Evolutionary conservation across 2,329 filamentous ascomycete species (phyloP), one percentile per base, ranked within the genome.

Genomic region (Exophiala aquamarina): DNA sequence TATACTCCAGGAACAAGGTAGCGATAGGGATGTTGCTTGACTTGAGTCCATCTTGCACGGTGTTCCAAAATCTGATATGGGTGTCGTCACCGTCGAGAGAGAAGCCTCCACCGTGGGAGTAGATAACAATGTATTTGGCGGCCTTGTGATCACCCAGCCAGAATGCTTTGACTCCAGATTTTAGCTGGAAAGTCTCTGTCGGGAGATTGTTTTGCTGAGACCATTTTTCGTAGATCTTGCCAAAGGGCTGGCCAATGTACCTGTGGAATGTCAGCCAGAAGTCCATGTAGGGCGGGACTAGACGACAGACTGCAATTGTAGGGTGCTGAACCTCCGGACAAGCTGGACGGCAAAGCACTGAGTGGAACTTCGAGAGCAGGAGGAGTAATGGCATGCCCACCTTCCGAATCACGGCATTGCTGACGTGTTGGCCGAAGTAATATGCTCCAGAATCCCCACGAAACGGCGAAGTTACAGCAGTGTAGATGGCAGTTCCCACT

Each of bases 1-100:
- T 76, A 63, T 85, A 85, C 31, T 74, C 73, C n/a, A 82, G 68
- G 18, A 78, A 63, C 39, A 83, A 71, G 38, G 76, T 63, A 14
- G 76, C 69, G 21, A 78, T 63, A 23, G 69, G 66, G 41, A 76
- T 71, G 33, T 70, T 72, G 20, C 60, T 54, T n/a, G 38, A 23
- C 31, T 55, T 38, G 40, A 54, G 49, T 18, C 50, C 44, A 4
- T 13, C 38, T 8, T 51, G 47, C 21, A 57, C 52, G 13, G 33
- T 32, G 15, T 49, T n/a, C 7, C 62, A 61, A 26, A 55, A 56
- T 11, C 47, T 45, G 34, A 59, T 20, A 31, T 59, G 56, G n/a
- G 50, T 50, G 23, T 49, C 54, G 3, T 48, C 50, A 3, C 56
- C 57, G 23, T 52, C 54, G 21, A 58, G 38, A 13, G 52, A 51